Base-by-base conservation (phyloP, 352 stramenopile species). In the Globisporangium barbulae region DNA sequence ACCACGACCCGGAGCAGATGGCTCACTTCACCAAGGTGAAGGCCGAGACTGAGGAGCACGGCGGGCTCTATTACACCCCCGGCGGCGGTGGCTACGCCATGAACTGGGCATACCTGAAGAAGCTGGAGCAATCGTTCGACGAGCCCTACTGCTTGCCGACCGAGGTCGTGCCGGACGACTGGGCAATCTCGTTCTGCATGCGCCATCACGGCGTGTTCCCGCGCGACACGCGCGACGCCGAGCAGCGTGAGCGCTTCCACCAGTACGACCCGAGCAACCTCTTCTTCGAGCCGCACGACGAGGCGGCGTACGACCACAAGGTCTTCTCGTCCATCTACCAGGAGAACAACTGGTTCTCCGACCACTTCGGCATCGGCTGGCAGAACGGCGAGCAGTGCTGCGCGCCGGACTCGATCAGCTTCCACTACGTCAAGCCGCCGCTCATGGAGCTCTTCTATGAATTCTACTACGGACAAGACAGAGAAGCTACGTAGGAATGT, bases 151-250 rank as follows among this genome's bases (percentile, higher is more conserved):
- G 87, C 53, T 68, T 94, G 33, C 83, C 83, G 19, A 75, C 78
- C 33, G 78, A 88, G 42, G 67, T 92, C 45, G 75, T 94, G 5
- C 81, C 83, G 2, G 87, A 95, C 69, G 87, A 95, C 72, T 94
- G 83, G 85, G 87, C 83, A 21, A 93, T 93, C 61, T 93, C 85
- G 45, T 95, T 95, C 59, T 95, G 87, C 68, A 95, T 95, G 87
- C 65, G 72, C 10, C 74, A 91, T 49, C 79, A 90, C 39, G 76
- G 77, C 8, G 78, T 94, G 25, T 69, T 65, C n/a, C 85, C 85
- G 0, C 12, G 75, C 33, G 87, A 96, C 68, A 94, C 85, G n/a
- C 74, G 87, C 39, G 87, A 96, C 69, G 59, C 62, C 15, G 28
- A 75, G 33, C 73, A 88, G 63, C 74, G 87, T 54, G 87, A 96